Evolutionary conservation across 164 flowering plant genomes (phyloP), one percentile per base, ranked within the genome.

Genomic region (Platanus orientalis): DNA sequence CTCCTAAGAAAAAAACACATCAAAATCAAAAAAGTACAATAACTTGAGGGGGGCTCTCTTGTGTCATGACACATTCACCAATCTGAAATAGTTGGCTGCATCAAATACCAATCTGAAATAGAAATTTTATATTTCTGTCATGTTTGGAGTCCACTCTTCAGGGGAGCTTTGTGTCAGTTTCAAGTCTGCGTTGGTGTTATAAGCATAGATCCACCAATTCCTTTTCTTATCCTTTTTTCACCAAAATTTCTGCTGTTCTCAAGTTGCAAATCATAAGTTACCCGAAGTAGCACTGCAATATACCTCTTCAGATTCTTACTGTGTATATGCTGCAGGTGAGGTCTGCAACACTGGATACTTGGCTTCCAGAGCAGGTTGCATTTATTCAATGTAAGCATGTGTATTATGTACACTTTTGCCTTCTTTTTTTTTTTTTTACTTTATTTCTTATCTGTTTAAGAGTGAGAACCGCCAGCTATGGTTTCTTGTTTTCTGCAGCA

Each of bases 351-450:
- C 74, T 91, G 61, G 97, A 91, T 69, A 91, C 97, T 65, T 91
- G 97, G 97, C 97, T 91, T 62, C 97, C 97, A 3, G 97, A 91
- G 74, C 97, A 91, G 82, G 93, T 91, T 78, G 89, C 93, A n/a
- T 91, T 87, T 70, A 87, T 91, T 75, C 91, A 88, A 55, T 82
- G 97, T 90, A 80, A 76, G 94, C 26, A 29, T 69, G 19, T 25
- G 5, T 62, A 6, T 39, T 29, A 32, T 27, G 45, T 53, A 47
- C 19, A 23, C 2, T 5, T 26, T 56, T 25, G 40, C 26, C 29
- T 13, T 54, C 20, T 23, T 23, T n/a, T 40, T 53, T 21, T 27
- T n/a, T 4, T 0, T 45, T 34, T 36, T 17, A 9, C 29, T 42
- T 54, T 34, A 54, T 54, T 12, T 40, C 52, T 25, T 25, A 21